A percentile compares a stretch with the other conserved stretches of the same genome.
These are phyloP conservation scores for Isochrysis galbana DNA, from an alignment of 78 protist genomes.

Conservation along the genomic window DNA sequence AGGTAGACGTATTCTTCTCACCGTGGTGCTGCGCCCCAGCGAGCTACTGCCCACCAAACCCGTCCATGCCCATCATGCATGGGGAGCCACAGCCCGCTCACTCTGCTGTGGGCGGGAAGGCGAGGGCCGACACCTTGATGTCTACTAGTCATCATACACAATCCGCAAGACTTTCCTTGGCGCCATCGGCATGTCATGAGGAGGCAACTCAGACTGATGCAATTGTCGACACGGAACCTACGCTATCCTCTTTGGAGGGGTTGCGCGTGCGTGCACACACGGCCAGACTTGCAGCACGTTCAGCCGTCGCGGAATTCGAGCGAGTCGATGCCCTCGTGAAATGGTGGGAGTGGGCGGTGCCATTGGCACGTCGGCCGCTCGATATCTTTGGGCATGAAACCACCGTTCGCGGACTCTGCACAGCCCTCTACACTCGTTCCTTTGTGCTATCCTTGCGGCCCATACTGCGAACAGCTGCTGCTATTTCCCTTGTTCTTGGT, in stretches of 20 bases:
- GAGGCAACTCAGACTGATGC: too few species aligned
- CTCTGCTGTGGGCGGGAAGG: too few species aligned
- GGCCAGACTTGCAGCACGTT: neutral
- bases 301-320: neutral
- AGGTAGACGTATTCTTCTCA: too few species aligned
- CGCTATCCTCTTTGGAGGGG: neutral
- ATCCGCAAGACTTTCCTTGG: too few species aligned
- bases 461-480: neutral
- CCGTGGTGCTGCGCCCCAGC: too few species aligned
- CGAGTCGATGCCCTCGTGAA: neutral
- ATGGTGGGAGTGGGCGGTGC: neutral
- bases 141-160: too few species aligned
- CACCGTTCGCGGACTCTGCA: neutral
- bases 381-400: neutral
- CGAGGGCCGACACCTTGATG: too few species aligned
- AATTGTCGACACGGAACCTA: too few species aligned
- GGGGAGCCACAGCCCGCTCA: too few species aligned
- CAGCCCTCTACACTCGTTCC: neutral
- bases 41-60: too few species aligned
- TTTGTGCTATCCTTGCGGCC: neutral
- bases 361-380: neutral
- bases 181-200: too few species aligned
- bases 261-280: neutral
- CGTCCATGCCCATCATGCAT: too few species aligned
- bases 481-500: neutral